Base-by-base conservation (phyloP, 2,329 filamentous ascomycete genomes). In the Aspergillus quadrilineatus region DNA sequence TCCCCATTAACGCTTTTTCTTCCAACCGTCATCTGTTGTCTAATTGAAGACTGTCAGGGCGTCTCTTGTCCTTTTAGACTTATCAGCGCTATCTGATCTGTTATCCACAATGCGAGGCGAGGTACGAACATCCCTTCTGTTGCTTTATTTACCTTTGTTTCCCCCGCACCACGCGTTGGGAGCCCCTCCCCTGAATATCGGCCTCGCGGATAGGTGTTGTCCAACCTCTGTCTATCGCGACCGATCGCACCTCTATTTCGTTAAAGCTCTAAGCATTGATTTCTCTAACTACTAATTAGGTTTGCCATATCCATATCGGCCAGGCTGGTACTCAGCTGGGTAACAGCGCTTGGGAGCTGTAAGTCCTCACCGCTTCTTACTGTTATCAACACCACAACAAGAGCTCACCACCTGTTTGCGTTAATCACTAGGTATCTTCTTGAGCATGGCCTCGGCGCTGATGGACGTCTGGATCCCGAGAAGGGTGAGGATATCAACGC, bases 281-380 rank as follows among this genome's bases (percentile, higher is more conserved):
- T 37, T 4, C 57, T 29, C 50, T 54, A 7, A 44, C 41, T 17
- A 14, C 26, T 15, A 4, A 52, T 39, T 64, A 87, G 84, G 82
- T 88, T 72, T 82, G 82, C 70, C 85, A 88, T 74, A 76, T 88
- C 66, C 85, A 87, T 72, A 85, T 88, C 73, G 85, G 85, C 73
- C 85, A 88, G 77, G 85, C 85, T 73, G 85, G 85, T 73, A 81
- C 79, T 54, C 85, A 88, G 79, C 81, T 88, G 58, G 85, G 85
- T 67, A 87, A 87, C 77, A 83, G 81, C 69, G 85, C 85, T 65
- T 88, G 85, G 85, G 85, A 88, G 75, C 79, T 87, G 85, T 87
- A 82, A 63, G 83, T 73, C 42, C 57, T 61, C 64, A 70, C 67
- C 70, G 65, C 69, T 67, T 64, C 63, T 68, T 52, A 58, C 46